phyloP scores from a whole-genome alignment of 1,284 basidiomycete genomes.

The Termitomyces sp. region DNA sequence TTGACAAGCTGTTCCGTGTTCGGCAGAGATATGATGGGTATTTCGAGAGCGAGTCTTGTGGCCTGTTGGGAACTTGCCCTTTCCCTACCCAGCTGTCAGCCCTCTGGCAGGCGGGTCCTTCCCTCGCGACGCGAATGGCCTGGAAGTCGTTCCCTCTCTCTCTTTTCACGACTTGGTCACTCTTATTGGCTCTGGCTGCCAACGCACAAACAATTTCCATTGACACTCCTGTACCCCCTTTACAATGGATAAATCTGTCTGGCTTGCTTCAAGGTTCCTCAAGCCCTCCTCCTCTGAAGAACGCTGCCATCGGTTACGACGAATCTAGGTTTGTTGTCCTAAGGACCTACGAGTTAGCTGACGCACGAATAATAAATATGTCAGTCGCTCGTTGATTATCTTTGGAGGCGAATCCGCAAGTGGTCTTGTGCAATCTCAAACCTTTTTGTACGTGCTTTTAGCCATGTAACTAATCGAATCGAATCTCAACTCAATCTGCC shows the following conservation, averaged over 20 bases:
- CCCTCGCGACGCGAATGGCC: constrained; percentile 16
- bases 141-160: constrained; percentile 12
- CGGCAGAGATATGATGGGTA: constrained; percentile 14
- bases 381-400: constrained; percentile 52
- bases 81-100: constrained; percentile 9
- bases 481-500: constrained; percentile 4
- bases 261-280: constrained; percentile 46
- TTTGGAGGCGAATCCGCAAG: constrained; percentile 71
- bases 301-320: constrained; percentile 66
- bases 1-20: constrained; percentile 12
- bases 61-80: constrained; percentile 7
- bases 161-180: constrained; percentile 9
- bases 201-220: constrained; percentile 34
- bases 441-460: constrained; percentile 51
- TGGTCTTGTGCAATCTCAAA: constrained; percentile 57
- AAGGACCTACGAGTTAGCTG: constrained; percentile 6
- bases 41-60: constrained; percentile 1
- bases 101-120: constrained; percentile 13
- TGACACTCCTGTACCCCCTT: constrained; percentile 39
- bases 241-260: constrained; percentile 74
- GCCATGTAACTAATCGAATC: not conserved
- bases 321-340: constrained; percentile 35
- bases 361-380: constrained; percentile 9
- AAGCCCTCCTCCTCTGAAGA: constrained; percentile 58
- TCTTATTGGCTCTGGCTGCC: constrained; percentile 7